phyloP scores from a whole-genome alignment of 257 asterid species.

The Solanum piurae region DNA sequence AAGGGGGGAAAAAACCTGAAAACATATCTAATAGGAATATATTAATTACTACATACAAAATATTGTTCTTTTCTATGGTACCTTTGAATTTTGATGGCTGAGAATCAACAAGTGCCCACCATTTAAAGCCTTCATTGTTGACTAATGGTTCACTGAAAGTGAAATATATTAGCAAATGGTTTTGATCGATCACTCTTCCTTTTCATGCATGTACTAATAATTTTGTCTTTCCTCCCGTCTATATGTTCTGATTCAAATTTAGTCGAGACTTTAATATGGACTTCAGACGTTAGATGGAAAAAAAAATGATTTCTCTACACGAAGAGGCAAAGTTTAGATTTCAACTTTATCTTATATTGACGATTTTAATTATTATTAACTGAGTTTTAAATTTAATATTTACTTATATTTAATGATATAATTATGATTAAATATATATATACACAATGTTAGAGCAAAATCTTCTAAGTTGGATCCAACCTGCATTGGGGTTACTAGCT shows the following conservation, averaged over 20 bases:
- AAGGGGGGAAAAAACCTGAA: neutral
- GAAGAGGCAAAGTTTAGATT: no score
- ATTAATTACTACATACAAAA: neutral
- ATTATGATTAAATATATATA: no score
- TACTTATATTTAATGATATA: no score
- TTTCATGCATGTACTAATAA: neutral
- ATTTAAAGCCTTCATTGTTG: neutral
- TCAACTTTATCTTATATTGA: no score
- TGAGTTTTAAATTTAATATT: neutral
- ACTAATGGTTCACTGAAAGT: neutral
- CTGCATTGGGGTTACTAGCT: neutral
- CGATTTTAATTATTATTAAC: no score
- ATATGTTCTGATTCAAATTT: neutral
- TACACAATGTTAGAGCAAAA: no score
- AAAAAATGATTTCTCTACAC: no score
- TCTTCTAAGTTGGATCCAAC: no score
- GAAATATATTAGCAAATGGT: neutral
- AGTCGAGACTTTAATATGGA: no score
- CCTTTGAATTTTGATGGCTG: neutral
- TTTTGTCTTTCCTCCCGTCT: neutral
- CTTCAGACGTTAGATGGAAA: rapidly evolving
- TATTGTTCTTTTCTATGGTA: neutral
- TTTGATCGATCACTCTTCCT: neutral
- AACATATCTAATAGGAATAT: neutral
- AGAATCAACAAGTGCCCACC: neutral